These are phyloP conservation scores for Podospora appendiculata DNA, from an alignment of 495 filamentous ascomycete genomes.

Conservation along the genomic window DNA sequence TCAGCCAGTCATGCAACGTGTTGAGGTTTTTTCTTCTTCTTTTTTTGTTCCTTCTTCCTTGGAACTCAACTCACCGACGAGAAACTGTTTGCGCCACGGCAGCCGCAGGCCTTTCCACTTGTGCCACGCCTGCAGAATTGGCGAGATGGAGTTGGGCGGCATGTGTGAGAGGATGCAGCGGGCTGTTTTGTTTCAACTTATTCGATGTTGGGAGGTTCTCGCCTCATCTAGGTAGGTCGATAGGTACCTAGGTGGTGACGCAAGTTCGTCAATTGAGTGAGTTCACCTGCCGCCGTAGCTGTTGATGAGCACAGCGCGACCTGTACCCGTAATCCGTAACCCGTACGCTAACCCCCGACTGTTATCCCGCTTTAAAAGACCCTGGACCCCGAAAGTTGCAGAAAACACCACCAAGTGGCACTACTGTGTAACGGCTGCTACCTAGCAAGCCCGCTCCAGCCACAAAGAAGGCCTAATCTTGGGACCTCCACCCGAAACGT, in stretches of 20 bases:
- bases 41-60: too few species aligned
- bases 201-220: background rate
- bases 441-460: too few species aligned
- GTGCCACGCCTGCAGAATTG: constrained; percentile 53
- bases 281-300: background rate
- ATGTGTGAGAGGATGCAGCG: background rate
- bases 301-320: background rate
- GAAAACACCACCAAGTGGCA: too few species aligned
- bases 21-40: too few species aligned
- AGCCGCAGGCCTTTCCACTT: constrained; percentile 79
- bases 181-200: background rate
- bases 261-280: background rate
- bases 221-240: background rate
- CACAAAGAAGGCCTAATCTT: too few species aligned
- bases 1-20: background rate
- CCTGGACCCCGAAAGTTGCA: too few species aligned
- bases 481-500: too few species aligned
- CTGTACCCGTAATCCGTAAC: too few species aligned
- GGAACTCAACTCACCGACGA: constrained; percentile 54
- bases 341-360: too few species aligned
- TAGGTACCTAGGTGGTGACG: too few species aligned
- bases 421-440: too few species aligned
- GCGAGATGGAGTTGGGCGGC: constrained; percentile 13
- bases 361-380: too few species aligned
- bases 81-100: constrained; percentile 78